Evolutionary conservation across 2,329 filamentous ascomycete species (phyloP).

Genomic region (Phoma herbarum): DNA sequence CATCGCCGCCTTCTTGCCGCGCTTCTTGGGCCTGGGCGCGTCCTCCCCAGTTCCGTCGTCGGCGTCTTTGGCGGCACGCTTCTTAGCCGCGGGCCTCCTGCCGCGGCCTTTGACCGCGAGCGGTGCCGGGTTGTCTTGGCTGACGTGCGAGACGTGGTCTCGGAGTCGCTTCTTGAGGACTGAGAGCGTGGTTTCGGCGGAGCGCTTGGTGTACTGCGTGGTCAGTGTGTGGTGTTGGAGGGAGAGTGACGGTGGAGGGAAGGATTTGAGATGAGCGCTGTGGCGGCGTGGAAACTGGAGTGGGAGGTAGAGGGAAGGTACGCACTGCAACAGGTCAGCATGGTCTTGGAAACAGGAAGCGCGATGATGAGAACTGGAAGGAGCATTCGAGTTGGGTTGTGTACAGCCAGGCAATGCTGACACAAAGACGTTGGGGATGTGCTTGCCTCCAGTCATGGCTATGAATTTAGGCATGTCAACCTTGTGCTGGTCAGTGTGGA

Average conservation of each 20-base stretch:
- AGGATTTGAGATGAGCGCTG: too few species aligned
- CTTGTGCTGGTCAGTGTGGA: conserved; percentile 3
- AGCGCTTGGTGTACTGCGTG: conserved; percentile 34
- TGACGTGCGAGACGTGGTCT: too few species aligned
- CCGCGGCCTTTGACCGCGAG: background rate
- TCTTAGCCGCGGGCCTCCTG: conserved; percentile 1
- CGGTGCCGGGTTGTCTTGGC: background rate
- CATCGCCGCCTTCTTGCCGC: background rate
- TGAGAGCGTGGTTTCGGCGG: conserved; percentile 39
- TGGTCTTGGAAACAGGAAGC: background rate
- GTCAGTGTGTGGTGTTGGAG: background rate
- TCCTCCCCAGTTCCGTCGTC: background rate
- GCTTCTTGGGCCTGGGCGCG: background rate
- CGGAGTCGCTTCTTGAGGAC: too few species aligned
- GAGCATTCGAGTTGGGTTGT: background rate
- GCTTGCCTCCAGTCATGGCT: conserved; percentile 19
- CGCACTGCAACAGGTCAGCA: conserved; percentile 2
- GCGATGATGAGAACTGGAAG: background rate
- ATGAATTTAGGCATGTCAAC: conserved; percentile 28
- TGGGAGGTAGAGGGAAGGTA: background rate
- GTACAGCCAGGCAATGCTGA: too few species aligned
- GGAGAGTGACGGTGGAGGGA: too few species aligned
- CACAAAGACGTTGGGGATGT: background rate
- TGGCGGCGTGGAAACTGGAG: background rate
- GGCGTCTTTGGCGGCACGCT: background rate